Evolutionary conservation across 371 early-diverging fungal species (phyloP), one percentile per base, ranked within the genome.

Genomic region (Mortierella sp.): DNA sequence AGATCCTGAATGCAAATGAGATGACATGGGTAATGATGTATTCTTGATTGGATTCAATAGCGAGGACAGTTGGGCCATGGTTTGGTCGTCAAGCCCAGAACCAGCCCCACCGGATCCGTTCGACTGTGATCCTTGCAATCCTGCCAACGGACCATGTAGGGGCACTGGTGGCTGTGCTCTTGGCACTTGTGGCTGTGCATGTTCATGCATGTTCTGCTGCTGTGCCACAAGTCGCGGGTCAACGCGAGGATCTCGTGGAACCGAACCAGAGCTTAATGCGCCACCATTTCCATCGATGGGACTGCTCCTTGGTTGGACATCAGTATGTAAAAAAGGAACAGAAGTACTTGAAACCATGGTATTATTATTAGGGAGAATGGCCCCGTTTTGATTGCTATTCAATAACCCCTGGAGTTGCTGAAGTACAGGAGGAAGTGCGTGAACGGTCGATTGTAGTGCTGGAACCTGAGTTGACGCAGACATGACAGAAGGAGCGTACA

Each of bases 351-450:
- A 48, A 64, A 67, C 67, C 69, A 67, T 48, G 69, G 58, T 79
- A 79, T 79, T 79, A 79, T 79, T 79, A 79, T 79, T 79, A 59
- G 67, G 67, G 63, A 48, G 58, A 70, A 63, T 59, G 43, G 70
- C 59, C 58, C 55, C 64, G 52, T 74, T 74, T 69, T 77, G 78
- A 74, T 69, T 79, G 74, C 74, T 74, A 79, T 72, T 77, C 65
- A 74, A 64, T 67, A 74, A 68, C 53, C 41, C 74, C 36, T 81
- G 81, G 8, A 81, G 63, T 22, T 81, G 81, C 48, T 77, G 77
- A n/a, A 77, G 57, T 15, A 77, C 69, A 19, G 77, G 72, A 28
- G 77, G 77, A 11, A 72, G 65, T 4, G 13, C 60, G 10, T 64
- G 67, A 15, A 16, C 36, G 9, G 74, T n/a, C 52, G 52, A 10